Conservation (phyloP, 2,329 filamentous ascomycete species). For the Talaromyces sp. region DNA sequence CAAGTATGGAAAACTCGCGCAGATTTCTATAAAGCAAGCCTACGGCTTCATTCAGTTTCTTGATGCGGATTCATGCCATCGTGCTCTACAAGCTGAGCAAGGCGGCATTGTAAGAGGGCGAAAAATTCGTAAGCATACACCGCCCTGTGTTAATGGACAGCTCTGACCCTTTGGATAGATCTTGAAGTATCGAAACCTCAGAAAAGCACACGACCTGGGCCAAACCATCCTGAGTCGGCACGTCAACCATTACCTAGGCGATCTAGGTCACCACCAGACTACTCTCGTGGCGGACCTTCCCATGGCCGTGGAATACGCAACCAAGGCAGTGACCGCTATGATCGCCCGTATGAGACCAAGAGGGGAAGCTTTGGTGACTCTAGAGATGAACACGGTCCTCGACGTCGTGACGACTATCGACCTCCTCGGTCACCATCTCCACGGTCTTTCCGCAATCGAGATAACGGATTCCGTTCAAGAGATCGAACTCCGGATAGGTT, state of each 20-base stretch:
- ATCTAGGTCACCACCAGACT: slow-evolving; percentile 58
- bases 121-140: slow-evolving; percentile 71
- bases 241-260: slow-evolving; percentile 44
- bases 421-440: slow-evolving; percentile 58
- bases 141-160: not conserved
- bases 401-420: slow-evolving; percentile 60
- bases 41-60: slow-evolving; percentile 97
- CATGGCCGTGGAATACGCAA: slow-evolving; percentile 28
- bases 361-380: slow-evolving; percentile 45
- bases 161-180: slow-evolving; percentile 48
- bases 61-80: slow-evolving; percentile 65
- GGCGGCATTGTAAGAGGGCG: slow-evolving; percentile 78
- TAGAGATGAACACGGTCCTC: slow-evolving; percentile 42
- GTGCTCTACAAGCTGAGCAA: slow-evolving; percentile 72
- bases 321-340: slow-evolving; percentile 40
- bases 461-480: slow-evolving; percentile 53
- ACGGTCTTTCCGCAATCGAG: slow-evolving; percentile 55
- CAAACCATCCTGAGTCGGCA: slow-evolving; percentile 34
- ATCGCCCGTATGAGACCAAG: slow-evolving; percentile 33
- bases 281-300: slow-evolving; percentile 39
- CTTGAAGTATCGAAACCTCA: slow-evolving; percentile 86
- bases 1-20: slow-evolving; percentile 76
- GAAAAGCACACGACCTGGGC: slow-evolving; percentile 62
- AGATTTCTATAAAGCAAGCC: slow-evolving; percentile 93
- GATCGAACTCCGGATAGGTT: slow-evolving; percentile 46